Conservation (phyloP, 2,329 filamentous ascomycete species). For the Trichoderma asperellum region DNA sequence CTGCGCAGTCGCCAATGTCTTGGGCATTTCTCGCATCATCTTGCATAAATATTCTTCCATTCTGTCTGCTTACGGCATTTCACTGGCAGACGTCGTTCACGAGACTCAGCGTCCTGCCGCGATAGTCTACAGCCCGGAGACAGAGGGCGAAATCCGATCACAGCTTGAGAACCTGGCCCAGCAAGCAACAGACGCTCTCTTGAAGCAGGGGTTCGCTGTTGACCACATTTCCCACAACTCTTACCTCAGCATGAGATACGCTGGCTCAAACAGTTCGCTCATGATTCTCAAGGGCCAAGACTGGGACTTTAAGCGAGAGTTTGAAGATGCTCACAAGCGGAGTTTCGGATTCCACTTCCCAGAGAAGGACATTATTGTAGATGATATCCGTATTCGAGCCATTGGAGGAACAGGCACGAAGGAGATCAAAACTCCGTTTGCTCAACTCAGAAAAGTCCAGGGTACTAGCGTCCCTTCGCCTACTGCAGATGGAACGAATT, state of each 20-base stretch:
- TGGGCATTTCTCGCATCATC: slow-evolving; percentile 49
- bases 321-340: slow-evolving; percentile 66
- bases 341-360: slow-evolving; percentile 72
- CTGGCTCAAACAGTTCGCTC: slow-evolving; percentile 48
- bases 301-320: slow-evolving; percentile 34
- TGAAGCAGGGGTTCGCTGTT: slow-evolving; percentile 39
- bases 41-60: slow-evolving; percentile 52
- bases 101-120: slow-evolving; percentile 46
- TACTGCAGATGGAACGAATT: slow-evolving; percentile 30
- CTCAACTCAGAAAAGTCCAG: slow-evolving; percentile 32
- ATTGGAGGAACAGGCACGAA: slow-evolving; percentile 36
- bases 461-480: slow-evolving; percentile 2
- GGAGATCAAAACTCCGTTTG: slow-evolving; percentile 33
- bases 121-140: slow-evolving; percentile 35
- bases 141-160: slow-evolving; percentile 30
- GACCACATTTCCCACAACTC: slow-evolving; percentile 47
- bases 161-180: slow-evolving; percentile 36
- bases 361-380: slow-evolving; percentile 47
- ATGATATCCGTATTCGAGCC: slow-evolving; percentile 49
- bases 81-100: slow-evolving; percentile 50
- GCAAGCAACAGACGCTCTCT: slow-evolving; percentile 34
- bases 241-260: slow-evolving; percentile 50
- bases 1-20: slow-evolving; percentile 47
- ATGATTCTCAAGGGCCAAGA: slow-evolving; percentile 40
- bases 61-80: slow-evolving; percentile 52